Percentiles rank a stretch among this genome's conserved stretches.
Conservation (phyloP, 345 rosid genomes). For the Euphorbia tirucalli region DNA sequence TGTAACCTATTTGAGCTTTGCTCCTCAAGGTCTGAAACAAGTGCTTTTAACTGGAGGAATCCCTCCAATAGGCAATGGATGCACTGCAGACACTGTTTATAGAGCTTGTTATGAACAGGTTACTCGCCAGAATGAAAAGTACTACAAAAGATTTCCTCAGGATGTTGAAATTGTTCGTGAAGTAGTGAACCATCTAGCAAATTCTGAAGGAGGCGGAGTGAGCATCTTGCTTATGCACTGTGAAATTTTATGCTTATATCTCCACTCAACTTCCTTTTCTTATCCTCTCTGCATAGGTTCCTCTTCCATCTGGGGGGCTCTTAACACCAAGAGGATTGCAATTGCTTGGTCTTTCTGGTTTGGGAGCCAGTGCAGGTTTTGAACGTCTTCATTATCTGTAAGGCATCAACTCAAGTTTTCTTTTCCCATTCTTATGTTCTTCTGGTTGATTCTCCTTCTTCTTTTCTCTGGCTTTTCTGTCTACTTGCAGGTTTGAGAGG, state of each 20-base stretch:
- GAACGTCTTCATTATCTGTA: conserved; percentile 92
- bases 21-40: conserved; percentile 87
- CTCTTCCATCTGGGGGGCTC: conserved; percentile 85
- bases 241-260: not conserved
- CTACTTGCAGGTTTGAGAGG: conserved; percentile 66
- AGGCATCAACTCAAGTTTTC: conserved; percentile 20
- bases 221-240: conserved; percentile 25
- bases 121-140: conserved; percentile 72
- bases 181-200: conserved; percentile 60
- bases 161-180: conserved; percentile 67
- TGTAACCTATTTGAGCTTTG: conserved; percentile 80
- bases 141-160: conserved; percentile 84
- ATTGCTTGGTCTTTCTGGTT: conserved; percentile 72
- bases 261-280: not conserved
- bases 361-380: conserved; percentile 86
- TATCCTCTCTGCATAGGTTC: conserved; percentile 46
- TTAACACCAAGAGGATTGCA: conserved; percentile 81
- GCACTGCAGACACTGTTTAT: conserved; percentile 72
- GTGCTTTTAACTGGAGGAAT: conserved; percentile 90
- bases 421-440: not conserved
- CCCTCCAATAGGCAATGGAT: conserved; percentile 70
- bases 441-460: conserved; percentile 7
- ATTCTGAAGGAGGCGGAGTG: conserved; percentile 85
- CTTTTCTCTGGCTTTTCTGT: not conserved
- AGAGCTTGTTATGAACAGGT: conserved; percentile 54